phyloP scores from a whole-genome alignment of 352 stramenopile species.

The Ochromonadaceae sp. region DNA sequence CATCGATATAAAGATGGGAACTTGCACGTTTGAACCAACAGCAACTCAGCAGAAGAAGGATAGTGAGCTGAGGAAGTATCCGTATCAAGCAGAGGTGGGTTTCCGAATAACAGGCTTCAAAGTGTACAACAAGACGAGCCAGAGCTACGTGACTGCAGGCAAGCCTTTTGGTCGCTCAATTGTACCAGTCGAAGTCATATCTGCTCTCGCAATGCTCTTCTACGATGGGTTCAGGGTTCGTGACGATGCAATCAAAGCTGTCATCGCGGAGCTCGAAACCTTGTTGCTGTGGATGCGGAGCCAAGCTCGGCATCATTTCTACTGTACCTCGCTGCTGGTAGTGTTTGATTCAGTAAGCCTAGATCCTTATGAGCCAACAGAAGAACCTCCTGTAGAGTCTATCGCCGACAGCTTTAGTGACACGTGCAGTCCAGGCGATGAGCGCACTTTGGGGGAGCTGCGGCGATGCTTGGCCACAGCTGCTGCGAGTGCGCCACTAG shows the following conservation, averaged over 20 bases:
- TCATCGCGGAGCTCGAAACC: constrained; percentile 43
- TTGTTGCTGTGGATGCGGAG: constrained; percentile 53
- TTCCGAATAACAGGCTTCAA: constrained; percentile 86
- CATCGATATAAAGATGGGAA: constrained; percentile 92
- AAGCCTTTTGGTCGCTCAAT: constrained; percentile 65
- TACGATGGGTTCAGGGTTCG: constrained; percentile 20
- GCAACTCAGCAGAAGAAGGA: constrained; percentile 65
- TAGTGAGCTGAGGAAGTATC: constrained; percentile 76
- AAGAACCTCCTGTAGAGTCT: constrained; percentile 9
- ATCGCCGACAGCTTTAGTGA: neutral
- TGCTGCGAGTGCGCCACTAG: too few species aligned
- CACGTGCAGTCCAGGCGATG: neutral
- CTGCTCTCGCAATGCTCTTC: constrained; percentile 61
- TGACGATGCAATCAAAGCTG: constrained; percentile 31
- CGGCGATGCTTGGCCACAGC: too few species aligned
- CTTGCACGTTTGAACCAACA: constrained; percentile 72
- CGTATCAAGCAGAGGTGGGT: constrained; percentile 63
- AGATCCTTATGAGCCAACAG: too few species aligned
- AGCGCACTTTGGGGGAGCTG: too few species aligned
- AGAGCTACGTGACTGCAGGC: constrained; percentile 52
- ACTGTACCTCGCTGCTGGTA: constrained; percentile 82
- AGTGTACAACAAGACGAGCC: constrained; percentile 38
- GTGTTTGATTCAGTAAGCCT: constrained; percentile 64
- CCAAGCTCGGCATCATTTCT: constrained; percentile 66
- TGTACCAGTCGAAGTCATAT: constrained; percentile 38